Percentiles rank a stretch among this genome's conserved stretches.
phyloP scores from a whole-genome alignment of 2,329 filamentous ascomycete genomes.

The Colletotrichum destructivum region DNA sequence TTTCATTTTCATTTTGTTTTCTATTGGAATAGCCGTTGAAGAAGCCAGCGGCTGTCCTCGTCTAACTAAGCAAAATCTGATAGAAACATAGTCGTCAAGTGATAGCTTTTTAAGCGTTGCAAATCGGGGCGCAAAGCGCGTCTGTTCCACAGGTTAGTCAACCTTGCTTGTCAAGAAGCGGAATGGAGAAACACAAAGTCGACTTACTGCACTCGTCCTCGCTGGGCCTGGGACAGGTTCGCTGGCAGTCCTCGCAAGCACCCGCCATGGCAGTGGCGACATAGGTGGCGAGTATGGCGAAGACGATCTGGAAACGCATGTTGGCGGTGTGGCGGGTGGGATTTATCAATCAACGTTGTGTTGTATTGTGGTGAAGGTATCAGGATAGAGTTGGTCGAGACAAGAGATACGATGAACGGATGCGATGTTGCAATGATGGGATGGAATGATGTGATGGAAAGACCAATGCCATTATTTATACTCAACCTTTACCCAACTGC shows the following conservation, averaged over 20 bases:
- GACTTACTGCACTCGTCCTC: conserved; percentile 27
- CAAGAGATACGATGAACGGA: not conserved
- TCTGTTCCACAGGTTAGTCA: not conserved
- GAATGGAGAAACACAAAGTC: too few species aligned
- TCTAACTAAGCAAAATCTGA: not conserved
- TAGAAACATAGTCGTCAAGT: not conserved
- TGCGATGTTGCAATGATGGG: conserved; percentile 3
- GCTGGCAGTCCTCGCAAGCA: conserved; percentile 28
- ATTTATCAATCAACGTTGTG: conserved; percentile 10
- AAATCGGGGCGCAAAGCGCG: conserved; percentile 20
- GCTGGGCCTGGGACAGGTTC: conserved; percentile 21
- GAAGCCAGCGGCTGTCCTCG: too few species aligned
- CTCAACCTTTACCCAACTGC: too few species aligned
- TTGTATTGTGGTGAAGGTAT: too few species aligned
- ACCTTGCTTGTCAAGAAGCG: fast-evolving
- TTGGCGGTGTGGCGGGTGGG: not conserved
- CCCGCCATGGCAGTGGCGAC: conserved; percentile 18
- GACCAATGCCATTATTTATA: not conserved
- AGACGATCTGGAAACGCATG: conserved; percentile 28
- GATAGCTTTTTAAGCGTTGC: conserved; percentile 19
- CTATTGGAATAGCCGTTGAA: too few species aligned
- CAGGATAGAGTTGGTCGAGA: too few species aligned
- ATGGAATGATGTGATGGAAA: not conserved
- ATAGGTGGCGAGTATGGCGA: conserved; percentile 25
- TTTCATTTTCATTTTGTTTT: too few species aligned